A percentile compares a stretch with the other conserved stretches of the same genome.
phyloP scores from a whole-genome alignment of 192 early-diverging fungal genomes.

The Backusella mclennaniae region DNA sequence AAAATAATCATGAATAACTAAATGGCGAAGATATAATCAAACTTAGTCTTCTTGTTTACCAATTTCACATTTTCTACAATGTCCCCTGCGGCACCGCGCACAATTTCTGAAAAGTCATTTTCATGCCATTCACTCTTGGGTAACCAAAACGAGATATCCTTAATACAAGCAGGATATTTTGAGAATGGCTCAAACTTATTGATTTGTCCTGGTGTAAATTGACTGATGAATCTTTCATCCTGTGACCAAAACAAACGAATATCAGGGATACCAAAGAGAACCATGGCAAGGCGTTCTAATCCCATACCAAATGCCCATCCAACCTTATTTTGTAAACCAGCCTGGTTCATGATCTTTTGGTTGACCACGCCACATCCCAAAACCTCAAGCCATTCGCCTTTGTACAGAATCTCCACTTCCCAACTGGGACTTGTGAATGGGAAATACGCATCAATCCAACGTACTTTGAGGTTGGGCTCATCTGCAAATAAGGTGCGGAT shows the following conservation, averaged over 20 bases:
- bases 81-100: slow-evolving; percentile 91
- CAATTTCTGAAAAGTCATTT: slow-evolving; percentile 92
- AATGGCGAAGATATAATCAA: too few species aligned
- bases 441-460: slow-evolving; percentile 94
- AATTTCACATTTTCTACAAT: slow-evolving; percentile 85
- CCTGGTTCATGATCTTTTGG: slow-evolving; percentile 76
- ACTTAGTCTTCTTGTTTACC: slow-evolving; percentile 37
- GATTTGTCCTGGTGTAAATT: slow-evolving; percentile 73
- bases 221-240: slow-evolving; percentile 81
- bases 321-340: slow-evolving; percentile 68
- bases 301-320: slow-evolving; percentile 99
- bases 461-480: slow-evolving; percentile 70
- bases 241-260: slow-evolving; percentile 95
- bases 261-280: slow-evolving; percentile 92
- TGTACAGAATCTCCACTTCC: slow-evolving; percentile 95
- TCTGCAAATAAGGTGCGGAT: slow-evolving; percentile 67
- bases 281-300: slow-evolving; percentile 93
- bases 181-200: slow-evolving; percentile 84
- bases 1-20: background rate
- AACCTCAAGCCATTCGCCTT: slow-evolving; percentile 93
- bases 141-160: slow-evolving; percentile 95
- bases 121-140: slow-evolving; percentile 70
- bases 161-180: slow-evolving; percentile 88
- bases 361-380: slow-evolving; percentile 91
- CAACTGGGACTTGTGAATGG: slow-evolving; percentile 96